Evolutionary conservation across 257 asterid species (phyloP), one percentile per base, ranked within the genome.

Genomic region (Leptodermis oblonga): DNA sequence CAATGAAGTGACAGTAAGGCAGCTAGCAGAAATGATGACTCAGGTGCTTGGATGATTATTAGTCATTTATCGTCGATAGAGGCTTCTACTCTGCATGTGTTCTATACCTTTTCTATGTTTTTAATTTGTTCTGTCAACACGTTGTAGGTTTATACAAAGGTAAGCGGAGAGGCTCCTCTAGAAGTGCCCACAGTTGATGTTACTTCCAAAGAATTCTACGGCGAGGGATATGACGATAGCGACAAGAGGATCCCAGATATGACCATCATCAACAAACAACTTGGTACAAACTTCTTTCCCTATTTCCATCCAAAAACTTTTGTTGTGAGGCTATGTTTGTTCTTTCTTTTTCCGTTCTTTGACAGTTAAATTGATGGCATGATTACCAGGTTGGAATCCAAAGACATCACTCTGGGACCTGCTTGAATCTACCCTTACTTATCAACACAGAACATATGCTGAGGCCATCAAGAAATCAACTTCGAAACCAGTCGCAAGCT

Each of bases 11-110:
- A 92, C 96, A 34, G 98, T 90, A 53, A 80, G 90, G 82, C 96
- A 92, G 86, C 97, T 92, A 17, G 98, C 98, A 77, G 98, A 90
- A 78, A 90, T 92, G 98, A 92, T 92, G 98, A 90, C 96, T 28
- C 67, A 85, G 95, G 98, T 92, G 55, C 64, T 71, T n/a, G 56
- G 58, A 26, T 65, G 37, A 69, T 45, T 74, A 7, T 36, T 39
- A 11, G 17, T 20, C 25, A 7, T 25, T 22, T 28, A 7, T 65
- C 41, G 15, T 59, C 73, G 55, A 63, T 73, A 31, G 52, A 36
- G 5, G 30, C 17, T 36, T 65, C 62, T 49, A 59, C 65, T 42
- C 13, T 65, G 59, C 31, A 52, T n/a, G 23, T 52, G 7, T 26
- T 7, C 14, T 14, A 5, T 23, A 33, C n/a, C 55, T 36, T 37